Percentiles rank a stretch among this genome's conserved stretches.
Evolutionary conservation across 257 asterid genomes (phyloP).

Genomic region (Solanum raphanifolium): DNA sequence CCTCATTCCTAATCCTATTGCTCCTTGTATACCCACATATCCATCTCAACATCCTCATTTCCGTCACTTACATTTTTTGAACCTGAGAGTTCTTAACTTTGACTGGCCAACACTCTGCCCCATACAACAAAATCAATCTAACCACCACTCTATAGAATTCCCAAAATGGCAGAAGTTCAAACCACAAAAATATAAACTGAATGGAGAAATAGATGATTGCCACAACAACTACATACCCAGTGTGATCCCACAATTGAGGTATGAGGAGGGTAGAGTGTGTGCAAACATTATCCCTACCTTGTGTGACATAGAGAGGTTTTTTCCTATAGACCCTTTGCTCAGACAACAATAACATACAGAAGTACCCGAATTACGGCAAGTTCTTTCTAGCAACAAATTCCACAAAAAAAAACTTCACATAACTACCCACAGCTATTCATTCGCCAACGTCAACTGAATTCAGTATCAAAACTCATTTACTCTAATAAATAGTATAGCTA

Average conservation of each 20-base stretch:
- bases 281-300: not conserved
- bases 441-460: not conserved
- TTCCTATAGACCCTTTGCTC: not conserved
- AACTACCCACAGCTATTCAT: not conserved
- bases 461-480: not conserved
- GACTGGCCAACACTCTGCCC: not conserved
- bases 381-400: not conserved
- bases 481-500: not conserved
- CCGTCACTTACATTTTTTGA: not conserved
- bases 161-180: not conserved
- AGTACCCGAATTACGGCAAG: not conserved
- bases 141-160: not conserved
- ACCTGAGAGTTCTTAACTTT: not conserved
- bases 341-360: not conserved
- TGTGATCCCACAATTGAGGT: not conserved
- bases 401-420: not conserved
- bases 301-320: not conserved
- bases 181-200: not conserved
- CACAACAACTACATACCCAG: not conserved
- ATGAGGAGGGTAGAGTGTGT: not conserved
- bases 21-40: not conserved
- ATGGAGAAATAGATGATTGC: not conserved
- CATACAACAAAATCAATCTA: not conserved
- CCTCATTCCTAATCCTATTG: not conserved
- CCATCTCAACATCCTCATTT: not conserved